Evolutionary conservation across 257 asterid genomes (phyloP).

Genomic region (Scutellaria barbata): DNA sequence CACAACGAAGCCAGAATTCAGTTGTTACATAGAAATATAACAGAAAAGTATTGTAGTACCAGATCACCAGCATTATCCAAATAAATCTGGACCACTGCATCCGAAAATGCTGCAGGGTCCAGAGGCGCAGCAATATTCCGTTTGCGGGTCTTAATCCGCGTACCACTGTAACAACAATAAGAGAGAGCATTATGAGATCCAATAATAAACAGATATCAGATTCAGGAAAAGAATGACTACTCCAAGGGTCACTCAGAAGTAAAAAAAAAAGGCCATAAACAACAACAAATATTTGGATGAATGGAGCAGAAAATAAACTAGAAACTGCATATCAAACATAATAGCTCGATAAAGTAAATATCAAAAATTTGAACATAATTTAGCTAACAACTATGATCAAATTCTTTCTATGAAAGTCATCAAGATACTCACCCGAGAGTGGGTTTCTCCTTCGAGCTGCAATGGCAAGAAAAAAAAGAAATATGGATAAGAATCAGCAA

Average conservation of each 20-base stretch:
- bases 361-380: not conserved
- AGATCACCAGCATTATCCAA: slow-evolving; percentile 99
- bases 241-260: not conserved
- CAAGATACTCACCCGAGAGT: slow-evolving; percentile 84
- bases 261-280: not conserved
- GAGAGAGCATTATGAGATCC: slow-evolving; percentile 24
- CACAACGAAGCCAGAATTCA: slow-evolving; percentile 2
- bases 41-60: slow-evolving; percentile 49
- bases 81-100: slow-evolving; percentile 99
- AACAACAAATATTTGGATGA: not conserved
- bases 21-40: not conserved
- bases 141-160: slow-evolving; percentile 99
- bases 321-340: not conserved
- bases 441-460: slow-evolving; percentile 99
- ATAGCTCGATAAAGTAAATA: slow-evolving; percentile 18
- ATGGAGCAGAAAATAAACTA: slow-evolving; percentile 13
- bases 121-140: slow-evolving; percentile 98
- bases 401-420: slow-evolving; percentile 2
- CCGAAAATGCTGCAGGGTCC: slow-evolving; percentile 99
- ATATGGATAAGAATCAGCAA: slow-evolving; percentile 30
- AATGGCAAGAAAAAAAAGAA: slow-evolving; percentile 36
- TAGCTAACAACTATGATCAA: not conserved
- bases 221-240: not conserved
- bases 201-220: not conserved
- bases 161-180: slow-evolving; percentile 62